Evolutionary conservation across 2,329 filamentous ascomycete genomes (phyloP).

Genomic region (Cercospora zeina): DNA sequence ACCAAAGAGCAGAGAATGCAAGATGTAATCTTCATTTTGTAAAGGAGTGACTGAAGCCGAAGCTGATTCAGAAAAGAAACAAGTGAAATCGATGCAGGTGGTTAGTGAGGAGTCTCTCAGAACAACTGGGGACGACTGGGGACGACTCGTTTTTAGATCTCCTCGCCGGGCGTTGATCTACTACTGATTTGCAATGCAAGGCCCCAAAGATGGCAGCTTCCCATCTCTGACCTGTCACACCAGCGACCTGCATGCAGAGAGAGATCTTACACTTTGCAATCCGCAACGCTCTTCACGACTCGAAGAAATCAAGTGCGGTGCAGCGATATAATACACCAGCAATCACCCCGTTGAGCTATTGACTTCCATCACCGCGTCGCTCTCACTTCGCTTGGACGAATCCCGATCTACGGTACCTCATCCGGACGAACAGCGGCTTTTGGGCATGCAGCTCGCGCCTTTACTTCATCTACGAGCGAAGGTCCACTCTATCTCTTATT

Average conservation of each 20-base stretch:
- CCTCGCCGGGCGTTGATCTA: not conserved
- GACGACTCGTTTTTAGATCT: not conserved
- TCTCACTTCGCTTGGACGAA: not conserved
- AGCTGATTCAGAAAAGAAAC: slow-evolving; percentile 1
- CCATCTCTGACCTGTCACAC: too few species aligned
- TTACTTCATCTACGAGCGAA: not conserved
- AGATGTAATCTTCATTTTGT: slow-evolving; percentile 2
- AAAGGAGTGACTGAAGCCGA: not conserved
- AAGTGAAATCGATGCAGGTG: not conserved
- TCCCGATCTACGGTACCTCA: not conserved
- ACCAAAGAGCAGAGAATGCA: slow-evolving; percentile 1
- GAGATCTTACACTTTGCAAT: not conserved
- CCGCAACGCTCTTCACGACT: slow-evolving; percentile 5
- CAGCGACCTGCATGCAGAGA: not conserved
- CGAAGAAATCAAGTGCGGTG: not conserved
- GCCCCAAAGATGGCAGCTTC: not conserved
- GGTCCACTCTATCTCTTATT: not conserved
- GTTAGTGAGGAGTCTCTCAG: not conserved
- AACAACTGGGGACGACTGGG: not conserved
- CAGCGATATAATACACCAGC: not conserved
- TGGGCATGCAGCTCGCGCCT: not conserved
- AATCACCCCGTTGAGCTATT: not conserved
- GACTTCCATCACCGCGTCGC: not conserved
- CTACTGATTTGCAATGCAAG: not conserved
- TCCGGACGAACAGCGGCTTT: not conserved